Percentiles rank a stretch among this genome's conserved stretches.
These are phyloP conservation scores for Aspergillus funiculosus DNA, from an alignment of 495 filamentous ascomycete genomes.

Conservation along the genomic window DNA sequence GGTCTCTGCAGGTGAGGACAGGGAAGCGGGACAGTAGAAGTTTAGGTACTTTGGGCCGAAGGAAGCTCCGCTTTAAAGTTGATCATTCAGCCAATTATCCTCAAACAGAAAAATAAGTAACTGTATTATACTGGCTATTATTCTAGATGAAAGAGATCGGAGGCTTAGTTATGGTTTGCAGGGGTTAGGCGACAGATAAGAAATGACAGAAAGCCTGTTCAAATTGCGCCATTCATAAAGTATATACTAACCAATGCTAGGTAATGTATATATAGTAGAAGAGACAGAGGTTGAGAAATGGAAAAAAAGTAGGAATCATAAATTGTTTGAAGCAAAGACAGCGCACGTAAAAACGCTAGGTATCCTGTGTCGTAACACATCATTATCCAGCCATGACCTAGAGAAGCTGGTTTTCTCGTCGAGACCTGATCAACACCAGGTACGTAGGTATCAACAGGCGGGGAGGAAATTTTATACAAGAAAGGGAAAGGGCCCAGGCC, in stretches of 20 bases:
- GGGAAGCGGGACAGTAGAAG: no score
- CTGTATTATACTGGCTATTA: no score
- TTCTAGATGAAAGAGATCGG: no score
- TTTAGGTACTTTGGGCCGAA: no score
- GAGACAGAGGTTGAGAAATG: conserved; percentile 8
- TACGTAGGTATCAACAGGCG: conserved; percentile 4
- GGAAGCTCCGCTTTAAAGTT: no score
- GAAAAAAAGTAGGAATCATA: conserved; percentile 11
- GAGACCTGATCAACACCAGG: conserved; percentile 4
- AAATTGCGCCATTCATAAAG: not conserved
- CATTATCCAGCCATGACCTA: conserved; percentile 22
- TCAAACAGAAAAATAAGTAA: no score
- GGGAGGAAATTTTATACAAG: conserved; percentile 12
- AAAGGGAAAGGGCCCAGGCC: conserved; percentile 8
- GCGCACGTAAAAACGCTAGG: conserved; percentile 7
- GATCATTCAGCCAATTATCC: no score
- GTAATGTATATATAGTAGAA: conserved; percentile 13
- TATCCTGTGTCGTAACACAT: conserved; percentile 16
- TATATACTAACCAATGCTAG: conserved; percentile 10
- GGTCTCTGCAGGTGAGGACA: no score
- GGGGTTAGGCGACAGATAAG: no score
- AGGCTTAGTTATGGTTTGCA: no score
- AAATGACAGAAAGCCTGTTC: not conserved
- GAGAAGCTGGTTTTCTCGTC: conserved; percentile 5
- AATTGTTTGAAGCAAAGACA: conserved; percentile 9